Evolutionary conservation across 257 asterid genomes (phyloP).

Genomic region (Przewalskia tangutica): DNA sequence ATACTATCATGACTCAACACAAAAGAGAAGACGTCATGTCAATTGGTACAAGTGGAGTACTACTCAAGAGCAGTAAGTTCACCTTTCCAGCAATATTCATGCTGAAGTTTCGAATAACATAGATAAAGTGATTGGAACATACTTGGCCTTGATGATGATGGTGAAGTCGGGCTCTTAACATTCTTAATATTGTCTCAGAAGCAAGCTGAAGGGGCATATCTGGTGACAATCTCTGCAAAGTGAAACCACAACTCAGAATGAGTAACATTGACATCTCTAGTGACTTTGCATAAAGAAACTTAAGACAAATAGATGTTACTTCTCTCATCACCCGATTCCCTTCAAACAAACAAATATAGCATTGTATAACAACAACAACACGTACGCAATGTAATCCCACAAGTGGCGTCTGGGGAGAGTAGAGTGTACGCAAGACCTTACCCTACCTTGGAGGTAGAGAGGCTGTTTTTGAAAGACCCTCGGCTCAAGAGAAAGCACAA

Average conservation of each 20-base stretch:
- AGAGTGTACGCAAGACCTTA: too few relatives aligned
- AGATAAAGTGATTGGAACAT: conserved; percentile 23
- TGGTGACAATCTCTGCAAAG: conserved; percentile 73
- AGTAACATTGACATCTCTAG: not conserved
- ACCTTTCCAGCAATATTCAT: not conserved
- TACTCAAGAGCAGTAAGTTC: not conserved
- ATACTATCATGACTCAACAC: not conserved
- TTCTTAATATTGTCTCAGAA: conserved; percentile 69
- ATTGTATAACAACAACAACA: too few relatives aligned
- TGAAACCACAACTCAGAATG: conserved; percentile 3
- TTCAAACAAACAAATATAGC: not conserved
- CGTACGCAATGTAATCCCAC: too few relatives aligned
- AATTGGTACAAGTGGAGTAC: not conserved
- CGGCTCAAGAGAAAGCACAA: too few relatives aligned
- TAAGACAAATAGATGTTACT: not conserved
- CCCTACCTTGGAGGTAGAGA: too few relatives aligned
- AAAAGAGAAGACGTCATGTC: not conserved
- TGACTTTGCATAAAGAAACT: not conserved
- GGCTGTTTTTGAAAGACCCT: too few relatives aligned
- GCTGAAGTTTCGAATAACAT: not conserved
- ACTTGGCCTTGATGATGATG: conserved; percentile 87
- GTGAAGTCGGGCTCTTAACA: conserved; percentile 84
- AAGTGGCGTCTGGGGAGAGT: too few relatives aligned
- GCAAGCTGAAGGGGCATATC: conserved; percentile 87
- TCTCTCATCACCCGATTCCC: not conserved